Percentiles rank a stretch among this genome's conserved stretches.
Evolutionary conservation across 257 asterid genomes (phyloP).

Genomic region (Solanum piurae): DNA sequence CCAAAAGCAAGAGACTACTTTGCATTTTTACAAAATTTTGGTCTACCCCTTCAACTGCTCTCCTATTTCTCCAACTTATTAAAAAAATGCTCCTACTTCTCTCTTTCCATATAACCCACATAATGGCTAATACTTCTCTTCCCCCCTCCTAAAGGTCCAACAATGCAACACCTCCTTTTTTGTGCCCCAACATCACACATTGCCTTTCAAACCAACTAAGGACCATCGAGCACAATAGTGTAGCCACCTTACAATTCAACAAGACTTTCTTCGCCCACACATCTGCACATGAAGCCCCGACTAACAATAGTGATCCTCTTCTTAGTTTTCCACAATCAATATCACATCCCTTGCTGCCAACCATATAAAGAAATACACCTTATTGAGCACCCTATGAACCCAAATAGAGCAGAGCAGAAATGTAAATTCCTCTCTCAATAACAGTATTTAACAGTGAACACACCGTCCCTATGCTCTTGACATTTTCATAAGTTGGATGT

Average conservation of each 20-base stretch:
- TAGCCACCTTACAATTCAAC: background rate
- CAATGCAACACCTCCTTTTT: background rate
- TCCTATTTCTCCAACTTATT: background rate
- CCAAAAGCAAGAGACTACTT: background rate
- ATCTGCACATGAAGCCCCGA: background rate
- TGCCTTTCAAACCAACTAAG: background rate
- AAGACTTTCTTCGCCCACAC: background rate
- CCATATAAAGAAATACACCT: background rate
- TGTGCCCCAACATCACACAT: background rate
- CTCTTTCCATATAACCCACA: background rate
- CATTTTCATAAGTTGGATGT: background rate
- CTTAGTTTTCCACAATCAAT: background rate
- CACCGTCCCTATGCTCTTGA: background rate
- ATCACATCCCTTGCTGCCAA: background rate
- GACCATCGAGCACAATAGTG: background rate
- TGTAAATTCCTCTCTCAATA: background rate
- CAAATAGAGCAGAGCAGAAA: background rate
- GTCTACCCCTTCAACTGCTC: background rate
- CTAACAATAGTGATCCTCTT: background rate
- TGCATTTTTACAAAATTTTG: background rate
- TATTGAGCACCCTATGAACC: background rate
- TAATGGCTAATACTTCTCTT: background rate
- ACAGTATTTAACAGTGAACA: background rate
- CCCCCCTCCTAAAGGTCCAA: background rate
- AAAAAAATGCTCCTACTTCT: background rate